phyloP scores from a whole-genome alignment of 2,329 filamentous ascomycete genomes.

The Ascochyta pisi region DNA sequence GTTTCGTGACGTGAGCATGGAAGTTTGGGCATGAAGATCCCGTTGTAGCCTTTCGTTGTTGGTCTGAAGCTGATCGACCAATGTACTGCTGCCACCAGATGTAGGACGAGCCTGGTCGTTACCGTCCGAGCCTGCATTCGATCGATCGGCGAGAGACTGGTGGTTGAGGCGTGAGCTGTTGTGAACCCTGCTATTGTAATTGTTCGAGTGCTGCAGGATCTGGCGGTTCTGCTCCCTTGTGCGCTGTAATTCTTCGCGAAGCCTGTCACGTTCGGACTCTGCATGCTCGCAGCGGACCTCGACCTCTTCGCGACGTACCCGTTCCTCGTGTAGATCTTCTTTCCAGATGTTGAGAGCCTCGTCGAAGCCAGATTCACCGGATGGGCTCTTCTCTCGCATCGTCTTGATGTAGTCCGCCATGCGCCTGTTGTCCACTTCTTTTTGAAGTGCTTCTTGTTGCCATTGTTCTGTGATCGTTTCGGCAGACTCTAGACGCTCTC shows the following conservation, averaged over 20 bases:
- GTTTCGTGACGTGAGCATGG: conserved; percentile 95
- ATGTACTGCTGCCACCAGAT: conserved; percentile 64
- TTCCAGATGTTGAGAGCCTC: conserved; percentile 80
- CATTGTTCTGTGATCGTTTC: conserved; percentile 84
- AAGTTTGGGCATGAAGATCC: conserved; percentile 93
- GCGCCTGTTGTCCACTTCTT: conserved; percentile 85
- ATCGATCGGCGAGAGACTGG: conserved; percentile 45
- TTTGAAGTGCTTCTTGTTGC: conserved; percentile 75
- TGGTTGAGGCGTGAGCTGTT: conserved; percentile 51
- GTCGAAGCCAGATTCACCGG: conserved; percentile 48
- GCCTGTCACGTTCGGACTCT: conserved; percentile 83
- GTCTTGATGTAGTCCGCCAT: conserved; percentile 81
- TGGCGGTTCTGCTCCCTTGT: conserved; percentile 58
- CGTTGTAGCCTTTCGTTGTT: conserved; percentile 92
- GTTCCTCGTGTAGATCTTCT: conserved; percentile 91
- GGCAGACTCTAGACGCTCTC: conserved; percentile 85
- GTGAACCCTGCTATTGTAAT: conserved; percentile 46
- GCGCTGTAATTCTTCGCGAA: conserved; percentile 84
- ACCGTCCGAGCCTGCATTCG: conserved; percentile 50
- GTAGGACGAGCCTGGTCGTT: conserved; percentile 39
- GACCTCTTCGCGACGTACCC: conserved; percentile 82
- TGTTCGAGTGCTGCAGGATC: conserved; percentile 43
- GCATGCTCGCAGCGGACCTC: conserved; percentile 87
- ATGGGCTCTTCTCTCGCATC: conserved; percentile 57
- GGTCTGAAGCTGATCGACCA: conserved; percentile 86